These are phyloP conservation scores for Lanmaoa pseudosensibilis DNA, from an alignment of 768 basidiomycete species.

Conservation along the genomic window DNA sequence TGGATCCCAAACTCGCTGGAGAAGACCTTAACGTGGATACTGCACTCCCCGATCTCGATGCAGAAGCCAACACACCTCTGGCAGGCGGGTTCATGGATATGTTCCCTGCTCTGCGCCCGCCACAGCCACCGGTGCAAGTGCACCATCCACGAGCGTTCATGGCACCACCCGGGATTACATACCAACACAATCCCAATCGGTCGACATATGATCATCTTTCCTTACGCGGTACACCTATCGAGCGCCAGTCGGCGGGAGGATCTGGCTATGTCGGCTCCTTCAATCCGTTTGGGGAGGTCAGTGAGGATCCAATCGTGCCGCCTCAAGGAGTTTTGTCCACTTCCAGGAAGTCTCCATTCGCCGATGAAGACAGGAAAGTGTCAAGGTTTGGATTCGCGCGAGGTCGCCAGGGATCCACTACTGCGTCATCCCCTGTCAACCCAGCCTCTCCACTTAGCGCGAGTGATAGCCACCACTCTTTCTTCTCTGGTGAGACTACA, in stretches of 20 bases:
- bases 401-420: slow-evolving; percentile 60
- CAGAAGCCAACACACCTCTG: slow-evolving; percentile 54
- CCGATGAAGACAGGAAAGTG: slow-evolving; percentile 62
- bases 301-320: slow-evolving; percentile 45
- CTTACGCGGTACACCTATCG: slow-evolving; percentile 40
- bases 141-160: slow-evolving; percentile 37
- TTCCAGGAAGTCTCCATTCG: slow-evolving; percentile 42
- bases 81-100: slow-evolving; percentile 65
- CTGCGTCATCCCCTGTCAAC: slow-evolving; percentile 59
- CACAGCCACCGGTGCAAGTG: slow-evolving; percentile 20
- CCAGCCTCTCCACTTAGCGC: slow-evolving; percentile 54
- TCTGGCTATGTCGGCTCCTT: slow-evolving; percentile 72
- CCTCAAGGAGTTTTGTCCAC: slow-evolving; percentile 32
- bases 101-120: slow-evolving; percentile 60
- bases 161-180: slow-evolving; percentile 54
- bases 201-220: slow-evolving; percentile 57
- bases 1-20: slow-evolving; percentile 74
- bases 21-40: slow-evolving; percentile 41
- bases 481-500: slow-evolving; percentile 43
- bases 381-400: slow-evolving; percentile 83
- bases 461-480: slow-evolving; percentile 49
- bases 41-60: slow-evolving; percentile 48
- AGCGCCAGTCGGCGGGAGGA: slow-evolving; percentile 46
- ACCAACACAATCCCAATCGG: slow-evolving; percentile 47
- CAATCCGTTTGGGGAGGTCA: slow-evolving; percentile 72